Base-by-base conservation (phyloP, 2,329 filamentous ascomycete species). In the Ophiocordyceps unilateralis region DNA sequence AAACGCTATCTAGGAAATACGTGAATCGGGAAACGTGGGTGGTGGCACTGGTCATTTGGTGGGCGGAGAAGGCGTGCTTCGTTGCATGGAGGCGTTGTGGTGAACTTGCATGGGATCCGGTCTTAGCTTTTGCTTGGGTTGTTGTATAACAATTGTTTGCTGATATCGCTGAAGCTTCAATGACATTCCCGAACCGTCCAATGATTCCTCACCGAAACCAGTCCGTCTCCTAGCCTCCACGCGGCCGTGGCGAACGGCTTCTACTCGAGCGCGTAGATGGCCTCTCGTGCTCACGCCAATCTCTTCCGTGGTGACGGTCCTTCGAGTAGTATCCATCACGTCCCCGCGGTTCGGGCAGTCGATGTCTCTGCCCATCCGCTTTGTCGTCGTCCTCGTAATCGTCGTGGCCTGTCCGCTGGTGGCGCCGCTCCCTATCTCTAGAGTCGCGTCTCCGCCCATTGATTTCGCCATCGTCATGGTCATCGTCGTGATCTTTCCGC, bases 1-100 rank as follows among this genome's bases (percentile, higher is more conserved):
- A 89, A 85, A 60, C 71, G 78, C 52, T 91, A 88, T 63, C 62
- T 88, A 42, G 65, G 64, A 7, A 63, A 59, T 44, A 57, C 58
- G 37, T 65, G 30, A 49, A 30, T 22, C 9, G 30, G 24, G 8
- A 12, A 12, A 19, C 10, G 8, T 2, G 4, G 9, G 17, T 8
- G 11, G 22, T 7, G 23, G 23, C 22, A 17, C 20, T 21, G 34
- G 36, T 10, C 6, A 23, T 41, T 17, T 3, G 14, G 15, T 36
- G n/a, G 5, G 10, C 9, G 32, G 32, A 36, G 3, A 14, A 14
- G 10, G 41, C n/a, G n/a, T 39, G 12, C 6, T 39, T 30, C 19
- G 21, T 39, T 39, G 17, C 24, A 23, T 26, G 24, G 24, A 21
- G 41, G 44, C 39, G 39, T 45, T 40, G 20, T 8, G 14, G 15